Base-by-base conservation (phyloP, 345 rosid genomes). In the Pistacia atlantica region DNA sequence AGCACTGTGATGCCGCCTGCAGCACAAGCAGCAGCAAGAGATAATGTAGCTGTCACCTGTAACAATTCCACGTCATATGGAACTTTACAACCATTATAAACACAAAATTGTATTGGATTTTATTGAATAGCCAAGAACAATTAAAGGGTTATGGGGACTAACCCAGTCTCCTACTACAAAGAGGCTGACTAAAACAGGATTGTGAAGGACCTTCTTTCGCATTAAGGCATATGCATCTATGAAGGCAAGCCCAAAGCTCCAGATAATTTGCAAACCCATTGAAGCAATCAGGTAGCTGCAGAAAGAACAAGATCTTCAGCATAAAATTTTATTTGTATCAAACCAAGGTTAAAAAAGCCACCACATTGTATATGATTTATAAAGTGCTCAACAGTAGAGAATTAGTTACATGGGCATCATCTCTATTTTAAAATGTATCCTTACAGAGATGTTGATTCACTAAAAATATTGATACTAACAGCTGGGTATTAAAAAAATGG, bases 91-190 rank as follows among this genome's bases (percentile, higher is more conserved):
- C 8, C 48, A 60, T 33, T 18, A 49, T 46, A 42, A 78, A 28
- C 31, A 49, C 37, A n/a, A 3, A 52, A 67, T 9, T 38, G 45
- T 4, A 72, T 65, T 38, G 75, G 38, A 31, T 33, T 54, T 65
- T 42, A 49, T 59, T 64, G 35, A 65, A 25, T 22, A 58, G 16
- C 13, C 33, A 25, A 72, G 76, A 65, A 31, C 4, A 67, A 54
- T 42, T 46, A 45, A 18, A 76, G 69, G 66, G 70, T 60, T 20
- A 13, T 28, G 38, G 82, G 75, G 73, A 58, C 84, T 84, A 28
- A 93, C 97, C 95, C 93, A 89, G 65, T 93, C 97, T 84, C 98
- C 98, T 38, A 95, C 91, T 20, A 91, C 94, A 65, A 93, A 95
- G 63, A 93, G 92, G 83, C 93, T 87, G 83, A 93, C 84, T 71